A percentile compares a stretch with the other conserved stretches of the same genome.
phyloP scores from a whole-genome alignment of 768 basidiomycete species.

The Myochromella boudieri region DNA sequence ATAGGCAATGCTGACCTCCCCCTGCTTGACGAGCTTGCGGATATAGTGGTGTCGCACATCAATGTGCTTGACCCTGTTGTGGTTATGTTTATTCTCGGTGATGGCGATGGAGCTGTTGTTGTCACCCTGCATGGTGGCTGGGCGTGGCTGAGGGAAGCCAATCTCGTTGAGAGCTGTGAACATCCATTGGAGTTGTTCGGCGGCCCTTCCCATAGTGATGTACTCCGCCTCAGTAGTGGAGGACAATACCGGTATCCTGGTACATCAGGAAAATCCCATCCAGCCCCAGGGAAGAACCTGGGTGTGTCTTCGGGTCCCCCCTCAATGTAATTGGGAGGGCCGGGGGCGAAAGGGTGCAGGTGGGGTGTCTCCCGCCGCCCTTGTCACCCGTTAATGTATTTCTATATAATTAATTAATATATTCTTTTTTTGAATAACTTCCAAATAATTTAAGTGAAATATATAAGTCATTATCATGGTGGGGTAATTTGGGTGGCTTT shows the following conservation, averaged over 20 bases:
- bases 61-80: conserved; percentile 27
- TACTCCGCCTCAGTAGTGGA: conserved; percentile 1
- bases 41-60: conserved; percentile 23
- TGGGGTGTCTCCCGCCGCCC: no score
- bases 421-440: no score
- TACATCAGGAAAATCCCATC: no score
- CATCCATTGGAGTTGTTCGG: conserved; percentile 32
- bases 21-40: conserved; percentile 15
- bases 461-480: no score
- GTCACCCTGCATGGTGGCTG: conserved; percentile 23
- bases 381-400: no score
- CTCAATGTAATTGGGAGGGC: no score
- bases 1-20: conserved; percentile 17
- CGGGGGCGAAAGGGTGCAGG: no score
- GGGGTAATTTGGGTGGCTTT: no score
- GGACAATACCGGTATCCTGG: neutral
- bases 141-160: conserved; percentile 10
- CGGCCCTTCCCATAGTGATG: conserved; percentile 27
- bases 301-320: no score
- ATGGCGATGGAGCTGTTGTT: conserved; percentile 27
- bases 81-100: conserved; percentile 18
- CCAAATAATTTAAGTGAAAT: no score
- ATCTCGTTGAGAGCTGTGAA: conserved; percentile 24
- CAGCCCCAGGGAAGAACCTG: no score
- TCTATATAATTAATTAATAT: no score